Evolutionary conservation across 768 basidiomycete genomes (phyloP).

Genomic region (Boletus eberwhitei): DNA sequence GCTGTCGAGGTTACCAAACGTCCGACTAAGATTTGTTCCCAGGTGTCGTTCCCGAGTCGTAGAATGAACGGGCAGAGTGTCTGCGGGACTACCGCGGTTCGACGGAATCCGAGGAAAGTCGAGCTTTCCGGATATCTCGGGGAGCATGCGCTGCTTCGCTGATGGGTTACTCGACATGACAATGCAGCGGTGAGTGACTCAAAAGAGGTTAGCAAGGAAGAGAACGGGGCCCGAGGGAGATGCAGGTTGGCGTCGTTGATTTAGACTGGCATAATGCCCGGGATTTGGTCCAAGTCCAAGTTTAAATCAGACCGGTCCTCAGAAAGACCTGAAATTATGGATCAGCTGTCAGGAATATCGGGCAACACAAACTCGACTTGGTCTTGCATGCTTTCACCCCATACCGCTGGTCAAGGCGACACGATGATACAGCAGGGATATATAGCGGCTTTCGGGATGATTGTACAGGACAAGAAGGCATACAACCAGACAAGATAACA

Average conservation of each 20-base stretch:
- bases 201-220: background rate
- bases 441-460: slow-evolving; percentile 16
- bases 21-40: background rate
- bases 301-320: slow-evolving; percentile 16
- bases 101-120: background rate
- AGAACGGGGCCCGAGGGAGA: background rate
- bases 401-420: slow-evolving; percentile 1
- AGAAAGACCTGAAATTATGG: background rate
- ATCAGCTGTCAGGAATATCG: background rate
- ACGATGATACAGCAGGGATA: slow-evolving; percentile 12
- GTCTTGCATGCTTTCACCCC: background rate
- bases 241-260: background rate
- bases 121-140: background rate
- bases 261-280: background rate
- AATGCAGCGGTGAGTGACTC: background rate
- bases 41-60: background rate
- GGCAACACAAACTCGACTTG: slow-evolving; percentile 3
- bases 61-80: background rate
- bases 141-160: slow-evolving; percentile 6
- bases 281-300: background rate
- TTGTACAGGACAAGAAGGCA: slow-evolving; percentile 23
- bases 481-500: slow-evolving; percentile 18
- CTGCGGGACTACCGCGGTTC: background rate
- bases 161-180: slow-evolving; percentile 13
- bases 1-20: slow-evolving; percentile 1